A percentile compares a stretch with the other conserved stretches of the same genome.
These are phyloP conservation scores for Friedmanniomyces simplex DNA, from an alignment of 495 filamentous ascomycete genomes.

Conservation along the genomic window DNA sequence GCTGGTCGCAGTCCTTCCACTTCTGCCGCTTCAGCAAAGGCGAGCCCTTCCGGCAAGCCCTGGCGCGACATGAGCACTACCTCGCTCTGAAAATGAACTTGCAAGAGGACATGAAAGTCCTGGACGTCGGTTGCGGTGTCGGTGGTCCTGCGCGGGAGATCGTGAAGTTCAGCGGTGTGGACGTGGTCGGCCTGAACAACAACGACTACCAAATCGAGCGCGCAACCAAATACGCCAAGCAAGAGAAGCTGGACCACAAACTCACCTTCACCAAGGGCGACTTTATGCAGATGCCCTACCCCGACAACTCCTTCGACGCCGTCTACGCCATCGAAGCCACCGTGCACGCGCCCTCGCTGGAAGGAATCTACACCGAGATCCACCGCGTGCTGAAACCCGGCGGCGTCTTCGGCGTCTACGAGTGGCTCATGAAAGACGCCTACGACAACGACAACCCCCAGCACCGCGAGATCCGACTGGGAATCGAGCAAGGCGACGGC, in stretches of 20 bases:
- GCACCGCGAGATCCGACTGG: slow-evolving; percentile 84
- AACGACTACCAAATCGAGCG: slow-evolving; percentile 99
- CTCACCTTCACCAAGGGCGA: slow-evolving; percentile 89
- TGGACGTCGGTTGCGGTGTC: slow-evolving; percentile 96
- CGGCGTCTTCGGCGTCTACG: slow-evolving; percentile 93
- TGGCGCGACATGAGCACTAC: slow-evolving; percentile 97
- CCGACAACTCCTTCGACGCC: slow-evolving; percentile 81
- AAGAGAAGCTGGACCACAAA: slow-evolving; percentile 72
- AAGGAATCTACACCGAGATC: slow-evolving; percentile 89
- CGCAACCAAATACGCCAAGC: slow-evolving; percentile 71
- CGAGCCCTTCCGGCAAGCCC: slow-evolving; percentile 84
- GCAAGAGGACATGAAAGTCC: slow-evolving; percentile 73
- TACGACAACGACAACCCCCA: slow-evolving; percentile 84
- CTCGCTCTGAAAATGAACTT: slow-evolving; percentile 84
- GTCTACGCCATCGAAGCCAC: slow-evolving; percentile 99
- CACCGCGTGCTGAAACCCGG: slow-evolving; percentile 94
- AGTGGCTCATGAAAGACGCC: slow-evolving; percentile 97
- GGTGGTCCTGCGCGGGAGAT: slow-evolving; percentile 97
- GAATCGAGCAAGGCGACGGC: slow-evolving; percentile 92
- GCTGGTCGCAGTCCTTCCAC: slow-evolving; percentile 92
- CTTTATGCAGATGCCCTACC: slow-evolving; percentile 99
- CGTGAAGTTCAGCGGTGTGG: slow-evolving; percentile 82
- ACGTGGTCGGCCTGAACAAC: slow-evolving; percentile 93
- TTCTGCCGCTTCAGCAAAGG: slow-evolving; percentile 92
- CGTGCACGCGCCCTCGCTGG: slow-evolving; percentile 88